These are phyloP conservation scores for Eucalyptus rudis DNA, from an alignment of 345 rosid genomes.

Conservation along the genomic window DNA sequence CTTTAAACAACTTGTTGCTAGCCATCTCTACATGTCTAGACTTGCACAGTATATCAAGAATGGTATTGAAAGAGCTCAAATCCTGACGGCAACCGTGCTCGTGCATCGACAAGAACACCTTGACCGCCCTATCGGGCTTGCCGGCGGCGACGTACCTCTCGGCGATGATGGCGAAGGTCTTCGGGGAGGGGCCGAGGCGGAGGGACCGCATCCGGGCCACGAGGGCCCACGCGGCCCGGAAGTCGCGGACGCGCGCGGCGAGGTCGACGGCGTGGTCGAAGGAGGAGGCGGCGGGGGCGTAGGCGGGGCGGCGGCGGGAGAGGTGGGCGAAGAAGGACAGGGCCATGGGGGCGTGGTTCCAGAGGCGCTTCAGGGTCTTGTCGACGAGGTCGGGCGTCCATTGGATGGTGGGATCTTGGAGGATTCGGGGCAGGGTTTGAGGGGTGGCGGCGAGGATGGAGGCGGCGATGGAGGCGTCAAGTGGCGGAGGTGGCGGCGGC, in stretches of 20 bases:
- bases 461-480: constrained; percentile 2
- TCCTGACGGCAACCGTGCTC: constrained; percentile 68
- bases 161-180: constrained; percentile 60
- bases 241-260: constrained; percentile 63
- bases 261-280: constrained; percentile 79
- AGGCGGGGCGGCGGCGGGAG: constrained; percentile 36
- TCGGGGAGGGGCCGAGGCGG: constrained; percentile 54
- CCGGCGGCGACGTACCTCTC: constrained; percentile 66
- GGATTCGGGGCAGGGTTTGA: constrained; percentile 15
- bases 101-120: constrained; percentile 73
- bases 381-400: constrained; percentile 70
- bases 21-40: constrained; percentile 72
- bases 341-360: constrained; percentile 87
- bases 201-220: constrained; percentile 60
- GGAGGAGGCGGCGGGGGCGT: constrained; percentile 48
- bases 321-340: constrained; percentile 63
- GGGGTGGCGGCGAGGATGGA: constrained; percentile 18
- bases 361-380: constrained; percentile 49
- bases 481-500: neutral
- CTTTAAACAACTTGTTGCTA: constrained; percentile 39
- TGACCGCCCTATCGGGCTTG: constrained; percentile 64
- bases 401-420: constrained; percentile 20
- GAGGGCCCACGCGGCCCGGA: constrained; percentile 30
- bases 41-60: constrained; percentile 74
- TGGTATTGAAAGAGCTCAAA: constrained; percentile 64